Evolutionary conservation across 495 filamentous ascomycete species (phyloP), one percentile per base, ranked within the genome.

Genomic region (Staphylotrichum tortipilum): DNA sequence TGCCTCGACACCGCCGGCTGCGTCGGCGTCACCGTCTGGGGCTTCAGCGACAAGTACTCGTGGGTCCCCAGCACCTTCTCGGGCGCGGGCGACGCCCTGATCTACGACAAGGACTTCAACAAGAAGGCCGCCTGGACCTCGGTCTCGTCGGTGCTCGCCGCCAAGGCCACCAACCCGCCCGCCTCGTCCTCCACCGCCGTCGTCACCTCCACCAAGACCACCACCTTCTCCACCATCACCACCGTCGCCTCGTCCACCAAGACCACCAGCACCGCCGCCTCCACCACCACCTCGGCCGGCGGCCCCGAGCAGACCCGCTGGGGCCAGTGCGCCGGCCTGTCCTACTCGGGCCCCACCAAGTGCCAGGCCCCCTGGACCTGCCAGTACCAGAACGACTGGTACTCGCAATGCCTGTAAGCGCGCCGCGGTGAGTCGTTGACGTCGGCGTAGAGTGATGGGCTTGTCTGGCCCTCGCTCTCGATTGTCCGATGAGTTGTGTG

Each of bases 1-100:
- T 85, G 83, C 59, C 45, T 79, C n/a, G 69, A 75, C 44, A 65
- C 74, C 1, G 38, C 59, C 7, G 56, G 67, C 5, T 86, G 83
- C 56, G 67, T 83, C 28, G 82, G 80, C 3, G 63, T 84, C 26
- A 83, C 78, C n/a, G 72, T 81, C 50, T 83, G 80, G 81, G 72
- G 77, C 50, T 83, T 75, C 67, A 77, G 72, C 17, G 81, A 84
- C 56, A 75, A 77, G 63, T 78, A 80, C 63, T 72, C 66, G 18
- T 81, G 79, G 79, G 44, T 68, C 8, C 62, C 62, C 17, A 18
- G 29, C 14, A 73, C 71, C 2, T 81, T 82, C 63, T 47, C 63
- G 2, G 78, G 78, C 21, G 60, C 72, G n/a, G 78, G 78, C 7
- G 74, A 64, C 31, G 77, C 78, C 0, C 66, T 69, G n/a, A 69